These are phyloP conservation scores for Rhododendron simsii DNA, from an alignment of 148 eudicot genomes.

Conservation along the genomic window DNA sequence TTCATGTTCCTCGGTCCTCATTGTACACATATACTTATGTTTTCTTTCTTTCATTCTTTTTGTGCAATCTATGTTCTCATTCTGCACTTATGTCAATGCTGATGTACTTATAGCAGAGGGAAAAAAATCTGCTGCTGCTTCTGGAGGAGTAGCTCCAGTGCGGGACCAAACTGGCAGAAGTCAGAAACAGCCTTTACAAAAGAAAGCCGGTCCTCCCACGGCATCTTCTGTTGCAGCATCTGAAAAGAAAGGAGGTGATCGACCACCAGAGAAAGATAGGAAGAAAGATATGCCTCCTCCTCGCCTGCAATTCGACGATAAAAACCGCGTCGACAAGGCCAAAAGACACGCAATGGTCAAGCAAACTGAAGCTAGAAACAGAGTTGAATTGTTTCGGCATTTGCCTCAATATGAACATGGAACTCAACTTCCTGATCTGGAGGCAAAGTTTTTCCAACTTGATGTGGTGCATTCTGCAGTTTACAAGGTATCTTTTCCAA, in stretches of 20 bases:
- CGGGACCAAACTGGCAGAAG: constrained; percentile 35
- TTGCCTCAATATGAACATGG: constrained; percentile 91
- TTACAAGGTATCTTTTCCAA: constrained; percentile 52
- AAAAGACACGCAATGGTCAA: constrained; percentile 68
- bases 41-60: not conserved
- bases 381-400: constrained; percentile 82
- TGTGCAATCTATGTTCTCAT: not conserved
- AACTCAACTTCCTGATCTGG: constrained; percentile 63
- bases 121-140: constrained; percentile 20
- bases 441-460: constrained; percentile 60
- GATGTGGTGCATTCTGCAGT: constrained; percentile 83
- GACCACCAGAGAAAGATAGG: constrained; percentile 65
- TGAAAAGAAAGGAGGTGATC: constrained; percentile 63
- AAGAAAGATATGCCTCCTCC: constrained; percentile 78
- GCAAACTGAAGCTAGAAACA: constrained; percentile 71
- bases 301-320: constrained; percentile 90
- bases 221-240: constrained; percentile 41
- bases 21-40: not conserved
- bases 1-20: not conserved
- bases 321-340: constrained; percentile 76
- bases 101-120: constrained; percentile 24
- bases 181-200: constrained; percentile 44
- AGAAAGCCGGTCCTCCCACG: constrained; percentile 33
- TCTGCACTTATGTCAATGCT: not conserved
- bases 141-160: constrained; percentile 21